These are phyloP conservation scores for Leccinum variicolor DNA, from an alignment of 768 basidiomycete genomes.

Conservation along the genomic window DNA sequence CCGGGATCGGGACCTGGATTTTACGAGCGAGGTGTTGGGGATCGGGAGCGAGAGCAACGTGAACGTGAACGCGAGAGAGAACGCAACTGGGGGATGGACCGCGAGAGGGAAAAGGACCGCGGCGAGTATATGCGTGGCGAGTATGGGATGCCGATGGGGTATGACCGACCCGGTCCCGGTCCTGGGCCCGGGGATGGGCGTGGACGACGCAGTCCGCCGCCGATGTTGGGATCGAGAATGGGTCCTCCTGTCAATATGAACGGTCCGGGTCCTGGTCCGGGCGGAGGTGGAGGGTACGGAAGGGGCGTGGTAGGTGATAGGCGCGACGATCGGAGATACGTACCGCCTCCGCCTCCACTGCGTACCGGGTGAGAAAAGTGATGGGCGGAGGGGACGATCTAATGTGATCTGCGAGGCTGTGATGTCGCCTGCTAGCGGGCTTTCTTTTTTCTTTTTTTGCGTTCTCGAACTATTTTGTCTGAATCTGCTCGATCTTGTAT, in stretches of 20 bases:
- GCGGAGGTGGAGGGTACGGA: conserved; percentile 13
- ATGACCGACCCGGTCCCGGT: conserved; percentile 27
- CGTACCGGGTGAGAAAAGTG: conserved; percentile 11
- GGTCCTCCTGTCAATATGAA: not conserved
- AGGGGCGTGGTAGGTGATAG: conserved; percentile 19
- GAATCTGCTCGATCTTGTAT: no score
- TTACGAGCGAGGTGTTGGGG: conserved; percentile 27
- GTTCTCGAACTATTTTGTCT: no score
- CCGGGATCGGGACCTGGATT: conserved; percentile 21
- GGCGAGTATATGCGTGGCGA: conserved; percentile 34
- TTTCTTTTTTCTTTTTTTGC: no score
- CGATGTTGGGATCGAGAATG: conserved; percentile 20
- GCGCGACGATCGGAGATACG: conserved; percentile 38
- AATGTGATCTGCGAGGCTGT: not conserved
- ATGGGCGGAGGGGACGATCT: not conserved
- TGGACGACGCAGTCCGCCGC: conserved; percentile 26
- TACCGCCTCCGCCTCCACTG: conserved; percentile 26
- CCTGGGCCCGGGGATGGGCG: conserved; percentile 5
- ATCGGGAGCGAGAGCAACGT: not conserved
- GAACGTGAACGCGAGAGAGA: conserved; percentile 3
- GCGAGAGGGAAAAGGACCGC: conserved; percentile 28
- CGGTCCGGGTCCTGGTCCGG: conserved; percentile 1
- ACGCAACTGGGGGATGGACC: conserved; percentile 15
- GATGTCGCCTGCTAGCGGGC: no score
- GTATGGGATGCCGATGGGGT: conserved; percentile 28